phyloP scores from a whole-genome alignment of 2,329 filamentous ascomycete genomes.

The Juglanconis oblonga region DNA sequence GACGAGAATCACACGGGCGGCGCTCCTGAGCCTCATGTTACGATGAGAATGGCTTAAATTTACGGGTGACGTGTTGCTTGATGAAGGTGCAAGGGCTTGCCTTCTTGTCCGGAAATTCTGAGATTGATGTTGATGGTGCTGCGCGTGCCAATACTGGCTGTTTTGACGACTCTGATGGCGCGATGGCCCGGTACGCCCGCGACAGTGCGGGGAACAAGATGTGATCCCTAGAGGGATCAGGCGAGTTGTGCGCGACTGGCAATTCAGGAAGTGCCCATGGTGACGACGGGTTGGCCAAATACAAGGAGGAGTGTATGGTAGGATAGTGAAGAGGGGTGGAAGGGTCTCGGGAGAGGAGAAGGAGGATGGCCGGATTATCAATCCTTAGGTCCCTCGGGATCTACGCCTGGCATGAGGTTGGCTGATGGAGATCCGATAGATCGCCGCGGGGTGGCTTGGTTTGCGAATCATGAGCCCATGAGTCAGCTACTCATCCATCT shows the following conservation, averaged over 20 bases:
- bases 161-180: background rate
- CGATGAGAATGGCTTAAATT: constrained; percentile 9
- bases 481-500: background rate
- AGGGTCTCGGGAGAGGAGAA: background rate
- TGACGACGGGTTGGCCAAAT: background rate
- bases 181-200: constrained; percentile 1
- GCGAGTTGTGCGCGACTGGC: constrained; percentile 1
- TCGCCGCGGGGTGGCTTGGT: background rate
- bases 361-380: constrained; percentile 6
- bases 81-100: constrained; percentile 16
- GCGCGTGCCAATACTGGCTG: background rate
- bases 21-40: constrained; percentile 67
- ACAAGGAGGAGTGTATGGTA: constrained; percentile 1
- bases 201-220: constrained; percentile 4
- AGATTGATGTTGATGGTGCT: background rate
- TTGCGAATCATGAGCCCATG: background rate
- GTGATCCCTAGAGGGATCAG: constrained; percentile 16
- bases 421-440: background rate
- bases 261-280: constrained; percentile 20
- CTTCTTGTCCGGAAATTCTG: constrained; percentile 7
- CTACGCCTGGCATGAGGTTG: background rate
- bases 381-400: background rate
- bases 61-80: constrained; percentile 8
- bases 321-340: constrained; percentile 2
- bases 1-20: constrained; percentile 90